Base-by-base conservation (phyloP, 2,329 filamentous ascomycete genomes). In the Zasmidium citrigriseum region DNA sequence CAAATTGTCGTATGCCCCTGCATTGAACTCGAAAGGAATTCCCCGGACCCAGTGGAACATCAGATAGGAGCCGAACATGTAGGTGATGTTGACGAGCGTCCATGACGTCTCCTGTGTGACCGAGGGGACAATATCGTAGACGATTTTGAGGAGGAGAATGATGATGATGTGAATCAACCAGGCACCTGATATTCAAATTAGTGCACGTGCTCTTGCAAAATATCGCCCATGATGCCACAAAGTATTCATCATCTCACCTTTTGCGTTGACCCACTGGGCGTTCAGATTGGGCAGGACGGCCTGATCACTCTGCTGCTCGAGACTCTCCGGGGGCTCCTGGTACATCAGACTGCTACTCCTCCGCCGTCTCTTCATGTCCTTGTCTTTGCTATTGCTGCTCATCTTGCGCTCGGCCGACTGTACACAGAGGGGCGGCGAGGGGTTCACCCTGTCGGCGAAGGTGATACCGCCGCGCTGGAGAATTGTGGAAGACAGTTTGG, bases 31-130 rank as follows among this genome's bases (percentile, higher is more conserved):
- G 73, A 99, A 99, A 4, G 95, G 95, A 48, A 98, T 91, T 68
- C 95, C 95, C 73, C 93, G 91, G 68, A 99, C 95, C 83, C 91
- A 96, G 79, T 99, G 95, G 79, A 99, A 99, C 95, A 99, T 99
- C 77, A 99, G 86, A 77, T 98, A 99, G 45, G 93, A 97, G 71
- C 92, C 93, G 72, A 95, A 90, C 93, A 98, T 98, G 83, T 99
- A 99, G 52, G 92, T 92, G 76, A 98, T 96, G 78, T 99, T 99
- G 76, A 93, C 96, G 67, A 99, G 82, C 11, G 95, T 99, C 95
- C 95, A 99, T 62, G 93, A 98, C 44, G 92, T 96, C 79, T 99
- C 95, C 78, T 98, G 95, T 29, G 93, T 96, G 68, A 98, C 90
- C 67, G 93, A 92, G 18, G 95, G 95, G 62, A 99, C 89, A 72